Conservation (phyloP, 768 basidiomycete genomes). For the Termitomyces sp. region DNA sequence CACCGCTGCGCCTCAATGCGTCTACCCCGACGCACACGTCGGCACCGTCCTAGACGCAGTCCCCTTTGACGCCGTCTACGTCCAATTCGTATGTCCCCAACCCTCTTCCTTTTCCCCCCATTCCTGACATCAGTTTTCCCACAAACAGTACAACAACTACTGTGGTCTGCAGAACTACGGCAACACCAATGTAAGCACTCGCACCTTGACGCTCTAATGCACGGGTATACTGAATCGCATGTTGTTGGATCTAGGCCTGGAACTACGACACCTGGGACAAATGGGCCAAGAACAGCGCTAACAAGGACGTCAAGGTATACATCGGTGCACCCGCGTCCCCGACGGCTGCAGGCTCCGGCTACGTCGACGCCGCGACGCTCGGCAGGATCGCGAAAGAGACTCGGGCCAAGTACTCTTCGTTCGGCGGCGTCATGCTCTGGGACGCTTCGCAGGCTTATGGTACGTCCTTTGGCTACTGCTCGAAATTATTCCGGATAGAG, state of each 20-base stretch:
- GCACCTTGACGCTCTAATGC: no score
- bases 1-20: slow-evolving; percentile 52
- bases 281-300: slow-evolving; percentile 51
- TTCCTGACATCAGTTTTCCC: neutral
- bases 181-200: slow-evolving; percentile 25
- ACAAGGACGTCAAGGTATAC: slow-evolving; percentile 48
- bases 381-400: slow-evolving; percentile 34
- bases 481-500: no score
- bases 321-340: slow-evolving; percentile 51
- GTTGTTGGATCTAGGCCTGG: slow-evolving; percentile 24
- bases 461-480: slow-evolving; percentile 4
- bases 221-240: no score
- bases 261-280: slow-evolving; percentile 44
- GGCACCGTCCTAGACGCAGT: slow-evolving; percentile 51
- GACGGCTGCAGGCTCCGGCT: slow-evolving; percentile 46
- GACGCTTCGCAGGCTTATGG: slow-evolving; percentile 36
- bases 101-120: no score
- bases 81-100: slow-evolving; percentile 41
- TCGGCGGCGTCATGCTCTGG: slow-evolving; percentile 47
- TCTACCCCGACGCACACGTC: slow-evolving; percentile 56
- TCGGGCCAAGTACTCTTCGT: slow-evolving; percentile 43
- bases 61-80: slow-evolving; percentile 61
- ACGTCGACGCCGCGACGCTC: slow-evolving; percentile 37
- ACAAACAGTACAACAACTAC: slow-evolving; percentile 15
- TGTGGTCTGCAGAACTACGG: slow-evolving; percentile 33